Percentiles rank a stretch among this genome's conserved stretches.
phyloP scores from a whole-genome alignment of 1,139 yeast species.

The Kluyveromyces sp. region DNA sequence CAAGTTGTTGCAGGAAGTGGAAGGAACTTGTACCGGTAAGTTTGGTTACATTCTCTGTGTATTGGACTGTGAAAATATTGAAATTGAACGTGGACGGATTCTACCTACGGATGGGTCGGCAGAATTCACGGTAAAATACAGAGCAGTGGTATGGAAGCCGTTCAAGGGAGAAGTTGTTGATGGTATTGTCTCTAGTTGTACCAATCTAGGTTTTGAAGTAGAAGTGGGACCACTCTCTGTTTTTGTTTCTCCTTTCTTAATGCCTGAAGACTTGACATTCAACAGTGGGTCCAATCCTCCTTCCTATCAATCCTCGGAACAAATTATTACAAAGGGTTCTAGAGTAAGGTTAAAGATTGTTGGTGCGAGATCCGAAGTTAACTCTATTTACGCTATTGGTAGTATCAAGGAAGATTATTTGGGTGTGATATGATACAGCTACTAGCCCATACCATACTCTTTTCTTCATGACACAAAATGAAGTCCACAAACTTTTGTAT shows the following conservation, averaged over 20 bases:
- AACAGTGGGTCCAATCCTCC: constrained; percentile 98
- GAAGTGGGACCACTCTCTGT: constrained; percentile 97
- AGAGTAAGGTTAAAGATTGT: constrained; percentile 90
- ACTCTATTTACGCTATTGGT: constrained; percentile 94
- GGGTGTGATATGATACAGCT: constrained; percentile 54
- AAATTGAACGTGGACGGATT: constrained; percentile 90
- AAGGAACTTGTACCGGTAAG: constrained; percentile 98
- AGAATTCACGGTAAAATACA: constrained; percentile 89
- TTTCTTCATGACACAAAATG: too few species aligned
- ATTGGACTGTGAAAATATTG: constrained; percentile 87
- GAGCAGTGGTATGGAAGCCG: constrained; percentile 98
- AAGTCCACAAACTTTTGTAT: neutral
- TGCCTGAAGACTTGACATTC: constrained; percentile 89
- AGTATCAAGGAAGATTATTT: constrained; percentile 94
- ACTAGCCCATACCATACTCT: too few species aligned
- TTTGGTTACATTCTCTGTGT: constrained; percentile 97
- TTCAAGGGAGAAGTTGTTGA: constrained; percentile 98
- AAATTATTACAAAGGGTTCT: constrained; percentile 87
- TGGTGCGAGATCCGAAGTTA: constrained; percentile 96
- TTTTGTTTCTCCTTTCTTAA: constrained; percentile 88
- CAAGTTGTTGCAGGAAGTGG: constrained; percentile 88
- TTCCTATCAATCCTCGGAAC: constrained; percentile 95
- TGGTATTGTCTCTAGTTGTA: constrained; percentile 89
- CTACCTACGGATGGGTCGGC: constrained; percentile 91
- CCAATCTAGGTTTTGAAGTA: constrained; percentile 94